These are phyloP conservation scores for Pugionium cornutum DNA, from an alignment of 345 rosid genomes.

Conservation along the genomic window DNA sequence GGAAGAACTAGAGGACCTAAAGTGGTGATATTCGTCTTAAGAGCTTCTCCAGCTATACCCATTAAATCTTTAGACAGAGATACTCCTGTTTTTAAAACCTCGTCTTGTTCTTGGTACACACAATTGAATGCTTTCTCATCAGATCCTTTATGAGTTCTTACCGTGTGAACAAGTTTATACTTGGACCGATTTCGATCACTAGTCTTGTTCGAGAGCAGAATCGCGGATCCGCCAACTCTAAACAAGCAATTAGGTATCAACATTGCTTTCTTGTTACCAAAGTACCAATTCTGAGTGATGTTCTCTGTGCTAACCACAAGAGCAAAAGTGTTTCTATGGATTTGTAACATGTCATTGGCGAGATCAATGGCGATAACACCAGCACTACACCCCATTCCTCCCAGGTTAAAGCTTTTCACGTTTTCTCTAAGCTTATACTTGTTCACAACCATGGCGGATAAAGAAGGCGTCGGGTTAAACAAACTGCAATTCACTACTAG, in stretches of 20 bases:
- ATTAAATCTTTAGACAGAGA: constrained; percentile 82
- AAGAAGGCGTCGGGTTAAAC: constrained; percentile 42
- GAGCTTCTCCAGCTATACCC: constrained; percentile 80
- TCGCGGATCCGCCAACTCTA: constrained; percentile 80
- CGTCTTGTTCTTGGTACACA: constrained; percentile 85
- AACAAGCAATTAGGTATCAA: constrained; percentile 87
- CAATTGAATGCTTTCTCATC: constrained; percentile 81
- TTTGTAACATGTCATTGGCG: constrained; percentile 45
- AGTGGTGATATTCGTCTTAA: constrained; percentile 79
- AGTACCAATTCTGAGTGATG: constrained; percentile 90
- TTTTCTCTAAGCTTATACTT: constrained; percentile 39
- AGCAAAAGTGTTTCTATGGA: constrained; percentile 50
- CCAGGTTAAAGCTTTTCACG: constrained; percentile 34
- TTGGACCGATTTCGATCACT: constrained; percentile 59
- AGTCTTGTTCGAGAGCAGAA: constrained; percentile 63
- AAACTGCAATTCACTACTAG: constrained; percentile 38
- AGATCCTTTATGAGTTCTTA: constrained; percentile 79
- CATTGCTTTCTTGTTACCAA: constrained; percentile 87
- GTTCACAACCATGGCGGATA: constrained; percentile 41
- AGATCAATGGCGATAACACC: constrained; percentile 41
- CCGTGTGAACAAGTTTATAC: constrained; percentile 78
- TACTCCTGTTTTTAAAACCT: constrained; percentile 73
- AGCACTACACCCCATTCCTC: constrained; percentile 46
- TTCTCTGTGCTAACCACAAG: constrained; percentile 91
- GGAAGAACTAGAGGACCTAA: constrained; percentile 92